phyloP scores from a whole-genome alignment of 805 yeast species.

The Cyberlindnera japonica region DNA sequence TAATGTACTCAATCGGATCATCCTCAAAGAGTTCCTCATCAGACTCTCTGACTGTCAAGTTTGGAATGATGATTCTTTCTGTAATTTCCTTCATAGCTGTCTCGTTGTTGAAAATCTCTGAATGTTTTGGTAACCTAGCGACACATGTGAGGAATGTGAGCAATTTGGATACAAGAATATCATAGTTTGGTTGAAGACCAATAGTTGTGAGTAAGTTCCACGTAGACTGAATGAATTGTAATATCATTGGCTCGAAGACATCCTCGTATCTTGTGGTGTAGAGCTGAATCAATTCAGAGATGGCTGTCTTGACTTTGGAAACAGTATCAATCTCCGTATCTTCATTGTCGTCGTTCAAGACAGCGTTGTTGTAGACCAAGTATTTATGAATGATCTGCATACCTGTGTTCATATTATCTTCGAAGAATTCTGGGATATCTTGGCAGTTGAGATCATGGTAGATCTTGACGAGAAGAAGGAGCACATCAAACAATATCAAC shows the following conservation, averaged over 20 bases:
- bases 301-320: conserved; percentile 72
- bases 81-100: conserved; percentile 70
- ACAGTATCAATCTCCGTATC: conserved; percentile 68
- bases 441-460: conserved; percentile 95
- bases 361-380: conserved; percentile 53
- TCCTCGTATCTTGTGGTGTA: conserved; percentile 92
- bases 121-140: conserved; percentile 64
- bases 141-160: conserved; percentile 80
- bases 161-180: conserved; percentile 76
- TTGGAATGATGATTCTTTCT: conserved; percentile 83
- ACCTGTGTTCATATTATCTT: conserved; percentile 75
- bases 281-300: conserved; percentile 78
- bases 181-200: conserved; percentile 74
- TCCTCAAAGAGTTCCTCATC: conserved; percentile 95
- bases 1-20: conserved; percentile 89
- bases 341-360: conserved; percentile 54
- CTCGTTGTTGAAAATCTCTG: conserved; percentile 58
- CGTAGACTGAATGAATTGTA: conserved; percentile 72
- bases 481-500: conserved; percentile 59
- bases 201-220: conserved; percentile 72
- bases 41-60: conserved; percentile 75
- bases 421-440: conserved; percentile 97
- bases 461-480: conserved; percentile 69
- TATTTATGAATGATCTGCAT: conserved; percentile 84
- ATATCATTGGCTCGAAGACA: conserved; percentile 75